A percentile compares a stretch with the other conserved stretches of the same genome.
Evolutionary conservation across 2,329 filamentous ascomycete species (phyloP).

Genomic region (Colletotrichum orchidophilum): DNA sequence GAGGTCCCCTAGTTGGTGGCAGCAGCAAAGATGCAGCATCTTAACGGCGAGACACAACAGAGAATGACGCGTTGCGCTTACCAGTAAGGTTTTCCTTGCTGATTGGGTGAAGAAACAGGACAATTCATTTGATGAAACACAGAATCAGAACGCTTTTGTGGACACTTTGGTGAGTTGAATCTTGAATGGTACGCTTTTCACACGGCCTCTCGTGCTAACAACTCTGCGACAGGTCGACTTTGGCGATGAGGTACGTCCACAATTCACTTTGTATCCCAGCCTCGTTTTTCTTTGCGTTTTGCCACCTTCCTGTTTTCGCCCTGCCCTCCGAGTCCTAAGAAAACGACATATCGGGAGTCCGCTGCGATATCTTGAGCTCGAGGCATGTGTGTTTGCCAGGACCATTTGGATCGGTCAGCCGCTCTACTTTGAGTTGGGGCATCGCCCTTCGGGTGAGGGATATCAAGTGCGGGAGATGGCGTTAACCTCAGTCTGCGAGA

Average conservation of each 20-base stretch:
- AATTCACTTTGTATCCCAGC: not conserved
- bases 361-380: not conserved
- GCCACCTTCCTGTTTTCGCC: not conserved
- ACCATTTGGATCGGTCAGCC: not conserved
- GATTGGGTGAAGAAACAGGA: slow-evolving; percentile 16
- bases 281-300: slow-evolving; percentile 9
- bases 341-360: not conserved
- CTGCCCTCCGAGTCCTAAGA: slow-evolving; percentile 1
- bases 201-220: not conserved
- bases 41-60: not conserved
- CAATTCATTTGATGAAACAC: not conserved
- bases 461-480: not conserved
- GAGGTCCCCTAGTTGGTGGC: not conserved
- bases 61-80: slow-evolving; percentile 18
- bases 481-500: not conserved
- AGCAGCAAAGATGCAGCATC: slow-evolving; percentile 17
- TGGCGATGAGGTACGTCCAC: not conserved
- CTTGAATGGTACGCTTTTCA: not conserved
- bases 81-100: slow-evolving; percentile 20
- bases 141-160: not conserved
- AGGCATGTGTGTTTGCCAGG: not conserved
- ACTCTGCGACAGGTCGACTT: not conserved
- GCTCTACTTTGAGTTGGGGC: not conserved
- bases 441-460: not conserved
- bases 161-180: not conserved